Conservation (phyloP, 305 asterid species). For the Solanum hybrid region DNA sequence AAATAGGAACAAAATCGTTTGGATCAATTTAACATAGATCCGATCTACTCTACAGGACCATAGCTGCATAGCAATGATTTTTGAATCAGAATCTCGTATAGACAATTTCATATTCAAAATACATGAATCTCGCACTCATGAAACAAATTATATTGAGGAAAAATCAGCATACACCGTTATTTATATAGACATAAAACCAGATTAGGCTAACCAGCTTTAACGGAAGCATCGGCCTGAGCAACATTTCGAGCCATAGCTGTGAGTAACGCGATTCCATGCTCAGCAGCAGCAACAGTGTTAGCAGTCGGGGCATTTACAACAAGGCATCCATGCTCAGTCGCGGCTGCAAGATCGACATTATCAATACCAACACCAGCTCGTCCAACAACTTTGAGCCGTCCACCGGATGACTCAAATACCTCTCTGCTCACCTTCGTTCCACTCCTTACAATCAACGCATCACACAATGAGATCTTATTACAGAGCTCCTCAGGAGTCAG, state of each 20-base stretch:
- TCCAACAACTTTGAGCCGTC: constrained; percentile 88
- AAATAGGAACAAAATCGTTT: background rate
- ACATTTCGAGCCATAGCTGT: constrained; percentile 81
- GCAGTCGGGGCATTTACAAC: constrained; percentile 98
- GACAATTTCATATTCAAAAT: background rate
- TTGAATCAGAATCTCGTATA: background rate
- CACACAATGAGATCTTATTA: constrained; percentile 65
- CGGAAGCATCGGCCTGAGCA: constrained; percentile 92
- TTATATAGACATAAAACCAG: background rate
- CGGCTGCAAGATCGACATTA: constrained; percentile 96
- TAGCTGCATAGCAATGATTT: background rate
- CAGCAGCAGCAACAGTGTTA: constrained; percentile 93
- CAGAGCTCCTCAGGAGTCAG: constrained; percentile 58
- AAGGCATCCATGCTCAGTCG: constrained; percentile 89
- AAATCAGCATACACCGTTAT: background rate
- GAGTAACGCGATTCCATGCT: constrained; percentile 81
- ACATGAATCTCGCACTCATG: background rate
- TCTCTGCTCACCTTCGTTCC: constrained; percentile 82
- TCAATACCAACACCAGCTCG: constrained; percentile 98
- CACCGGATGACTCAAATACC: constrained; percentile 77
- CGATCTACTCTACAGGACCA: background rate
- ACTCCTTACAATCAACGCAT: constrained; percentile 81
- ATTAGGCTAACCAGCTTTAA: constrained; percentile 61
- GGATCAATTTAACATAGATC: background rate
- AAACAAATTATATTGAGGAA: background rate